A percentile compares a stretch with the other conserved stretches of the same genome.
Evolutionary conservation across 352 stramenopile species (phyloP).

Genomic region (Aphanomyces invadans): DNA sequence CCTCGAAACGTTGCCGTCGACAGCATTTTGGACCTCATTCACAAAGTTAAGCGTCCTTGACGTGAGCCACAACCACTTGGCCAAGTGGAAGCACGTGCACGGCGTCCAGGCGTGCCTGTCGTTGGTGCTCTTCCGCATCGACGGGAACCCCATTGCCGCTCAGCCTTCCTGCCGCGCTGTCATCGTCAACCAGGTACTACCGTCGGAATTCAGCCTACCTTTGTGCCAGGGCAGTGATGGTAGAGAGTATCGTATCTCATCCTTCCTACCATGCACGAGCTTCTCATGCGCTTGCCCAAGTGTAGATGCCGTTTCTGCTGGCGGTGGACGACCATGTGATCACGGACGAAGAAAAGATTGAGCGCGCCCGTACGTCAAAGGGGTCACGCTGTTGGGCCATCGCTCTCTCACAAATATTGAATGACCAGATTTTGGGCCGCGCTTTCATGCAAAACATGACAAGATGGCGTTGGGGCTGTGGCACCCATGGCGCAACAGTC

Average conservation of each 20-base stretch:
- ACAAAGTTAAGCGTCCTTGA: neutral
- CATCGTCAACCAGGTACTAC: slow-evolving; percentile 19
- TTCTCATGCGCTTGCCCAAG: no score
- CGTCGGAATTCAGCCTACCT: neutral
- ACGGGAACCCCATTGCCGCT: slow-evolving; percentile 7
- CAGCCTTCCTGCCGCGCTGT: neutral
- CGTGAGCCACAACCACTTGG: slow-evolving; percentile 14
- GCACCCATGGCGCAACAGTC: neutral
- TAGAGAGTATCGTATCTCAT: no score
- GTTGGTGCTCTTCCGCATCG: slow-evolving; percentile 3
- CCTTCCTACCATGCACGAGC: no score
- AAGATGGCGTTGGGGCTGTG: neutral
- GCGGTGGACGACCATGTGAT: slow-evolving; percentile 18
- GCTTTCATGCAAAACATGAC: neutral
- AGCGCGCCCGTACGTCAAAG: slow-evolving; percentile 13
- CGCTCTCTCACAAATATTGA: neutral
- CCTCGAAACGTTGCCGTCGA: neutral
- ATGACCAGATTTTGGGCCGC: slow-evolving; percentile 19
- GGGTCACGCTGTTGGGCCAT: no score
- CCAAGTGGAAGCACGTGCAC: slow-evolving; percentile 18
- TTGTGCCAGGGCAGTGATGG: no score
- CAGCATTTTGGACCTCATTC: slow-evolving; percentile 8
- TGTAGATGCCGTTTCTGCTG: slow-evolving; percentile 18
- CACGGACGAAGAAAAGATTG: slow-evolving; percentile 19
- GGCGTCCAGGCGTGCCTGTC: neutral